Percentiles rank a stretch among this genome's conserved stretches.
Conservation (phyloP, 768 basidiomycete genomes). For the Lentinula boryana region DNA sequence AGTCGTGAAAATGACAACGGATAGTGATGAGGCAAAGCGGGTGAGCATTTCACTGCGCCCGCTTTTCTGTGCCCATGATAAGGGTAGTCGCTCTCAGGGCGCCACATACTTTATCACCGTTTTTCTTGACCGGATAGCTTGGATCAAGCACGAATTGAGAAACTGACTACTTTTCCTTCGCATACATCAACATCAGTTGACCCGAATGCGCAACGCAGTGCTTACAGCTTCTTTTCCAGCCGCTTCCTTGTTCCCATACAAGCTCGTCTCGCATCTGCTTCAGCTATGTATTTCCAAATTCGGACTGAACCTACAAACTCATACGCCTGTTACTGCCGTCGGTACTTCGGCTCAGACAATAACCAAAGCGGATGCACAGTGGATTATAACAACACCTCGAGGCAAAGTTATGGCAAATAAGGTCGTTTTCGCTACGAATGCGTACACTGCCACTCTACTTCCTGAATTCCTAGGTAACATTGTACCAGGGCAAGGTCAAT, state of each 20-base stretch:
- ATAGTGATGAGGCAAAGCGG: slow-evolving; percentile 11
- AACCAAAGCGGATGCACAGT: slow-evolving; percentile 11
- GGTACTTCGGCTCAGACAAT: slow-evolving; percentile 3
- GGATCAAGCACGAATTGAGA: background rate
- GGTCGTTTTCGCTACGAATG: slow-evolving; percentile 53
- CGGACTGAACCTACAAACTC: slow-evolving; percentile 37
- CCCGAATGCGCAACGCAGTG: slow-evolving; percentile 25
- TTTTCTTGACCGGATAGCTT: background rate
- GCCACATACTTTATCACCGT: background rate
- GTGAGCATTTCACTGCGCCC: background rate
- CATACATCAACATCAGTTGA: slow-evolving; percentile 10
- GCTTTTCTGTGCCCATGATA: background rate
- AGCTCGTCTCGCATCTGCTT: slow-evolving; percentile 11
- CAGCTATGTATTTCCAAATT: slow-evolving; percentile 7
- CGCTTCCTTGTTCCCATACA: slow-evolving; percentile 12
- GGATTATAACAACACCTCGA: slow-evolving; percentile 35
- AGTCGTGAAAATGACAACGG: slow-evolving; percentile 12
- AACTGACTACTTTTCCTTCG: background rate
- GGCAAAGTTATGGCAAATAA: slow-evolving; percentile 33
- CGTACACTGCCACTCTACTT: slow-evolving; percentile 39
- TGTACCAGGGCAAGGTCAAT: slow-evolving; percentile 13
- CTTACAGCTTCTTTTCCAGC: slow-evolving; percentile 24
- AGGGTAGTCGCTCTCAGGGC: background rate
- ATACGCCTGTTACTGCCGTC: slow-evolving; percentile 34
- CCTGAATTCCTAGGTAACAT: slow-evolving; percentile 28